Base-by-base conservation (phyloP, 768 basidiomycete species). In the Termitomyces sp. region DNA sequence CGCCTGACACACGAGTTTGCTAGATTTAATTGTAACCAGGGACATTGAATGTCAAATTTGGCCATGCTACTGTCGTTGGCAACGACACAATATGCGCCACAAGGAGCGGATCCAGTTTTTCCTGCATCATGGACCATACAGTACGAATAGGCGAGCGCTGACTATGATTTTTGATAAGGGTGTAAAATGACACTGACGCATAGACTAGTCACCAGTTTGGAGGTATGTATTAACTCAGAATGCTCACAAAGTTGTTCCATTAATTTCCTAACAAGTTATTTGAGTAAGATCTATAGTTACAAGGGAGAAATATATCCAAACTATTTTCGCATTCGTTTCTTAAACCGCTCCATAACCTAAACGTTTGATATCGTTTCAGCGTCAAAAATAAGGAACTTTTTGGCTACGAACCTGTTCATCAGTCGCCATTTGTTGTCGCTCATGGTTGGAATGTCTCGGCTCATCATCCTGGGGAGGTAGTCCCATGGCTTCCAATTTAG, bases 261-360 rank as follows among this genome's bases (percentile, higher is more conserved):
- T 52, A 23, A 41, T 46, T 46, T 18, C 57, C 50, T 58, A 26
- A 43, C 14, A 18, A 20, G 38, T 40, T 18, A 46, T 58, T 46
- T 30, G 51, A 58, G 57, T 58, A 58, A 9, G 0, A 32, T 46
- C 43, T 53, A 58, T 47, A 47, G 43, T 32, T 58, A 62, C 50
- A 57, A 50, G 32, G 32, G 36, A 55, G 28, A 56, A 55, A 52
- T 58, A 46, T 48, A 55, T 12, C 32, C 55, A 28, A 50, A 60
- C 75, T 74, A 91, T 70, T 88, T 89, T 43, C 89, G 84, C 91
- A 94, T 93, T 59, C 95, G 79, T 75, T 98, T 97, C 81, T 96
- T 98, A 81, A 98, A 98, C 35, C 96, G 85, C 72, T 96, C 94
- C 91, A 95, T 91, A 56, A 92, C 91, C 90, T 93, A 43, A 38